phyloP scores from a whole-genome alignment of 768 basidiomycete genomes.

The Collybiopsis confluens region DNA sequence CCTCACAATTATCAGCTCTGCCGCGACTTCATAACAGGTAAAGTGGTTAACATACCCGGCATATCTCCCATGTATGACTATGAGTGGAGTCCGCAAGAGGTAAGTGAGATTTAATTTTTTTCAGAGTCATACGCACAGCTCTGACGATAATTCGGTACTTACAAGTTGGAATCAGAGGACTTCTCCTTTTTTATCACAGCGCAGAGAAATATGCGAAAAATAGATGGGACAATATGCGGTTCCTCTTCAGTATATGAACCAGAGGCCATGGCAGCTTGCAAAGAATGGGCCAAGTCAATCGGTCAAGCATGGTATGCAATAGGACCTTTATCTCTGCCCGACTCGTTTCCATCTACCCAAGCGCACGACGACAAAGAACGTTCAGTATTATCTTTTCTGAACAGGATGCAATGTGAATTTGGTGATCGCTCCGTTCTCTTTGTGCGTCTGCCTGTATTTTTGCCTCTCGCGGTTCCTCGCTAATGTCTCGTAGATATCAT shows the following conservation, averaged over 20 bases:
- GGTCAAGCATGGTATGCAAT: background rate
- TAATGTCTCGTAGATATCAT: background rate
- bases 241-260: conserved; percentile 3
- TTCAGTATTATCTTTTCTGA: background rate
- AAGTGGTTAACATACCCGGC: background rate
- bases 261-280: background rate
- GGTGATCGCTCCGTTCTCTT: background rate
- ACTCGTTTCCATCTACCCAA: background rate
- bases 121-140: background rate
- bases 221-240: background rate
- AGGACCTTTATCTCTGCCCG: conserved; percentile 1
- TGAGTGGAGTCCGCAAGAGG: conserved; percentile 6
- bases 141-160: no score
- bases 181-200: background rate
- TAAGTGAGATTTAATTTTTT: background rate
- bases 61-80: conserved; percentile 7
- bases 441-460: background rate
- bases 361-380: background rate
- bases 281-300: background rate
- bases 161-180: background rate
- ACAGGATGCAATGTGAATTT: background rate
- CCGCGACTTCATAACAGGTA: background rate
- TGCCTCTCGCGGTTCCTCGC: no score
- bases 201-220: background rate
- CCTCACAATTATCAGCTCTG: background rate